Evolutionary conservation across 202 grass and related monocot species (phyloP).

Genomic region (Bolboschoenoplectus hybrid): DNA sequence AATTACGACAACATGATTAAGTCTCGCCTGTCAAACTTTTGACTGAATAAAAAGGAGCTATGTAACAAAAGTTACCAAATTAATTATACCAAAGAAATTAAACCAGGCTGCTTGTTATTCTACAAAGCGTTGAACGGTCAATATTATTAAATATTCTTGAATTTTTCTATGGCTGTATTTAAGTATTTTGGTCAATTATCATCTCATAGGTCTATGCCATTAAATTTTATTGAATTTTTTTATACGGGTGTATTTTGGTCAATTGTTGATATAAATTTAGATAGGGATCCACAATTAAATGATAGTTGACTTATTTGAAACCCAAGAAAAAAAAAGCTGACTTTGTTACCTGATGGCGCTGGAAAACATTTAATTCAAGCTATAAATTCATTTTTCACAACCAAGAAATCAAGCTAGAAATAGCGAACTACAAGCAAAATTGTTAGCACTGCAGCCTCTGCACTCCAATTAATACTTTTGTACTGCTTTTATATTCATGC

Average conservation of each 20-base stretch:
- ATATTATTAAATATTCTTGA: background rate
- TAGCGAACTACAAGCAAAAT: background rate
- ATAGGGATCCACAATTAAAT: slow-evolving; percentile 32
- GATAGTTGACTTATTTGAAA: slow-evolving; percentile 28
- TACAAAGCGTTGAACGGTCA: slow-evolving; percentile 6
- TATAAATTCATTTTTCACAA: background rate
- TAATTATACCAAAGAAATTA: slow-evolving; percentile 27
- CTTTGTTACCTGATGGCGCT: background rate
- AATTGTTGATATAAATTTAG: slow-evolving; percentile 29
- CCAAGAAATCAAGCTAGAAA: background rate
- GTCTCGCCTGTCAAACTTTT: background rate
- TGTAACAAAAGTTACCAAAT: background rate
- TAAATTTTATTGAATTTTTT: slow-evolving; percentile 2
- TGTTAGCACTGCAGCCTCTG: background rate
- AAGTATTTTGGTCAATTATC: background rate
- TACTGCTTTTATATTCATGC: background rate
- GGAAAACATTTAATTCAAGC: background rate
- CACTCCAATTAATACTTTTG: background rate
- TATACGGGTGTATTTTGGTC: slow-evolving; percentile 7
- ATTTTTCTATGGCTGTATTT: background rate
- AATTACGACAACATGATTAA: background rate
- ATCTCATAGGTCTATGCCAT: slow-evolving; percentile 4
- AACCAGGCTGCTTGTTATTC: slow-evolving; percentile 4
- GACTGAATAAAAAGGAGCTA: background rate
- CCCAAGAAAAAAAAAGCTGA: background rate